Conservation (phyloP, 441 rosid genomes). For the Pelargonium myrrhifolium region DNA sequence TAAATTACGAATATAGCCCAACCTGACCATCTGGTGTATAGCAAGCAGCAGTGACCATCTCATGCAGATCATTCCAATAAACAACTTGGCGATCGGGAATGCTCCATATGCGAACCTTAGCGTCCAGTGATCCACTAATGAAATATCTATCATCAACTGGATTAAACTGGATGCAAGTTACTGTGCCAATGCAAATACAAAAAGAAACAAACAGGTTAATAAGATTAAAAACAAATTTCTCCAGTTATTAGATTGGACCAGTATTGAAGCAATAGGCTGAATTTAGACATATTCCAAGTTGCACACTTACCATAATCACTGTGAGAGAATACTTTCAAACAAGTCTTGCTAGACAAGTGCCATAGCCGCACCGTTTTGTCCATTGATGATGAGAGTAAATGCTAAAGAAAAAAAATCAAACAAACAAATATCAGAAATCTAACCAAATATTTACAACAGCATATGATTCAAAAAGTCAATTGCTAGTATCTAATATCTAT, state of each 20-base stretch:
- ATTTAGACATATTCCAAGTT: slow-evolving; percentile 8
- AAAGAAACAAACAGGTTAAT: slow-evolving; percentile 18
- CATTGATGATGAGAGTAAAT: slow-evolving; percentile 70
- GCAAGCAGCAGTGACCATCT: slow-evolving; percentile 98
- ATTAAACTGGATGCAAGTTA: slow-evolving; percentile 97
- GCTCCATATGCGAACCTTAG: slow-evolving; percentile 97
- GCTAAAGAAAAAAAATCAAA: slow-evolving; percentile 32
- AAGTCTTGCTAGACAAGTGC: slow-evolving; percentile 56
- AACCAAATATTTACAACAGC: background rate
- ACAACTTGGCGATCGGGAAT: slow-evolving; percentile 92
- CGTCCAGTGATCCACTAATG: slow-evolving; percentile 95
- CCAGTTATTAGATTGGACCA: background rate
- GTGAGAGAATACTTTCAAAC: slow-evolving; percentile 64
- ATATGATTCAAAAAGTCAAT: background rate
- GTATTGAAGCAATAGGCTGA: background rate
- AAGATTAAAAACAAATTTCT: slow-evolving; percentile 5
- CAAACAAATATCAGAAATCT: slow-evolving; percentile 7
- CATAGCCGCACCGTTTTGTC: slow-evolving; percentile 74
- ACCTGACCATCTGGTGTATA: slow-evolving; percentile 99
- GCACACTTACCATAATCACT: slow-evolving; percentile 54
- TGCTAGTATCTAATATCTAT: background rate
- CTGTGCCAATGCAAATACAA: slow-evolving; percentile 41
- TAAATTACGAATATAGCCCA: slow-evolving; percentile 16
- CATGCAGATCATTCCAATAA: slow-evolving; percentile 95
- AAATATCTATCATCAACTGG: slow-evolving; percentile 94